Conservation (phyloP, 768 basidiomycete genomes). For the Trametes meyenii region DNA sequence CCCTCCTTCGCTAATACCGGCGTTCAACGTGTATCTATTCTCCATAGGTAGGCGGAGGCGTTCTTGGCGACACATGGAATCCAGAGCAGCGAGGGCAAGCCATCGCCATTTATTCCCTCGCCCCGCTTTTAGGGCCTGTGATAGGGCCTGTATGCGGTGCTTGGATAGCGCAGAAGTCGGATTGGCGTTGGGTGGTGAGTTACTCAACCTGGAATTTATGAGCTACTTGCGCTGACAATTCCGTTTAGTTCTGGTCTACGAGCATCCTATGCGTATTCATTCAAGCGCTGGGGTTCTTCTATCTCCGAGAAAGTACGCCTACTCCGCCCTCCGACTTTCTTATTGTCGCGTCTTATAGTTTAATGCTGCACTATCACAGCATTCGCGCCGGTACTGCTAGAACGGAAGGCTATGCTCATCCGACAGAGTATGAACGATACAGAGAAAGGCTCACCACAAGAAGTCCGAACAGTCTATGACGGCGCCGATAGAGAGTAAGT, state of each 20-base stretch:
- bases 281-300: constrained; percentile 59
- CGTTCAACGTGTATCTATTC: neutral
- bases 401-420: constrained; percentile 55
- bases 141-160: constrained; percentile 68
- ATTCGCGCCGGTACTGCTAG: constrained; percentile 40
- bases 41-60: constrained; percentile 56
- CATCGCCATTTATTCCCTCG: constrained; percentile 63
- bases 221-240: neutral
- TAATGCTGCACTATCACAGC: constrained; percentile 20
- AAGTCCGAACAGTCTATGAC: constrained; percentile 51
- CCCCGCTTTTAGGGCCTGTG: constrained; percentile 67
- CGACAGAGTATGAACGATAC: constrained; percentile 42
- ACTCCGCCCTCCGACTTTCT: neutral
- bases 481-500: constrained; percentile 43
- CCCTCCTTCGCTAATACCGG: neutral
- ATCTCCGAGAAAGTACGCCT: constrained; percentile 62
- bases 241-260: constrained; percentile 62
- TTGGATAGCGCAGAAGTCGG: constrained; percentile 64
- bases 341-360: neutral
- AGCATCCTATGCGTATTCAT: constrained; percentile 55
- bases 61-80: constrained; percentile 63
- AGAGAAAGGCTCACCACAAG: constrained; percentile 44
- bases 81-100: constrained; percentile 68
- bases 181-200: constrained; percentile 70
- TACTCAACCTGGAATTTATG: neutral